Conservation (phyloP, 2,329 filamentous ascomycete genomes). For the Aschersonia sp. region DNA sequence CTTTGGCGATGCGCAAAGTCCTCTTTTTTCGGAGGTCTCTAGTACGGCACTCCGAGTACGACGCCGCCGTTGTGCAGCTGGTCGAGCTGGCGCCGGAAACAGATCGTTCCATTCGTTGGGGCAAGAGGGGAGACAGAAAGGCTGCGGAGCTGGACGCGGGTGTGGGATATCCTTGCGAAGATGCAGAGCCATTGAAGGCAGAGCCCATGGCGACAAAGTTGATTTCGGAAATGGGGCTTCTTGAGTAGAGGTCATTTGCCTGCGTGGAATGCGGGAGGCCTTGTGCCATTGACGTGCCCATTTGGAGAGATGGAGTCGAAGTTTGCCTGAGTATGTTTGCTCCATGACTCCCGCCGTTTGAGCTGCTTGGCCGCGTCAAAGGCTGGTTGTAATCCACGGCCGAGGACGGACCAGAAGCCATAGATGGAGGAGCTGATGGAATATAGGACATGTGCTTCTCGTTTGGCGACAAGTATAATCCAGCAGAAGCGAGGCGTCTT, state of each 20-base stretch:
- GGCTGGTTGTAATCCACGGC: constrained; percentile 21
- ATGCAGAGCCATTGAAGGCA: constrained; percentile 11
- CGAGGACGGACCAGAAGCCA: constrained; percentile 26
- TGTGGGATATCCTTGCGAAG: constrained; percentile 14
- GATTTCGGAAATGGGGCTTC: constrained; percentile 15
- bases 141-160: constrained; percentile 2
- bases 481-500: constrained; percentile 11
- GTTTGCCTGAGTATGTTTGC: constrained; percentile 22
- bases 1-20: constrained; percentile 25
- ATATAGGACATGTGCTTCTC: constrained; percentile 13
- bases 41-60: constrained; percentile 27
- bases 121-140: not conserved
- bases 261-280: constrained; percentile 9
- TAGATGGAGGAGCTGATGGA: constrained; percentile 22
- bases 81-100: constrained; percentile 25
- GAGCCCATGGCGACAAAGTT: constrained; percentile 23
- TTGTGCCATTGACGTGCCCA: constrained; percentile 7
- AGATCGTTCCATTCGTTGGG: constrained; percentile 29
- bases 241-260: constrained; percentile 9
- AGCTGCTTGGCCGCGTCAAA: constrained; percentile 29
- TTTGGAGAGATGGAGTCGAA: constrained; percentile 20
- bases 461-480: constrained; percentile 9
- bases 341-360: constrained; percentile 15
- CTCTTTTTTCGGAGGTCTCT: constrained; percentile 33
- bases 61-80: constrained; percentile 30